Percentiles rank a stretch among this genome's conserved stretches.
Conservation (phyloP, 2,329 filamentous ascomycete genomes). For the Diplodia intermedia region DNA sequence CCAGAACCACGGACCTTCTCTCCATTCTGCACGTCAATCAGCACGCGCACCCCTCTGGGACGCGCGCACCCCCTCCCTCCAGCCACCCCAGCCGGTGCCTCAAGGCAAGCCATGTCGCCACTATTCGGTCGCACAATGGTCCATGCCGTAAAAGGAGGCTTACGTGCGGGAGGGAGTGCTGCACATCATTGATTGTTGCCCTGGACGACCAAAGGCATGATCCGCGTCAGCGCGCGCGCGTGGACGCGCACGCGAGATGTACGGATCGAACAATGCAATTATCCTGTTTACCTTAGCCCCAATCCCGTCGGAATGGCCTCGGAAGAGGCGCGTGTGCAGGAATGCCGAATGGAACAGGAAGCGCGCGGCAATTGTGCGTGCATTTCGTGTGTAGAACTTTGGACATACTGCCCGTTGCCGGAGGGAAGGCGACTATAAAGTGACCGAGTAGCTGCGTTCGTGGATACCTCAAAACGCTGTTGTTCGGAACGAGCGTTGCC, state of each 20-base stretch:
- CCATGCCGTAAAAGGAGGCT: slow-evolving; percentile 13
- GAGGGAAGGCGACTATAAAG: neutral
- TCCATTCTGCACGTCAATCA: slow-evolving; percentile 22
- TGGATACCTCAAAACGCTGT: neutral
- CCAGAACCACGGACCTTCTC: neutral
- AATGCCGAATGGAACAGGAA: neutral
- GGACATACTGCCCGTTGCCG: neutral
- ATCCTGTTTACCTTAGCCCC: neutral
- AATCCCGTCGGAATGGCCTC: neutral
- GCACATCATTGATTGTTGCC: slow-evolving; percentile 6
- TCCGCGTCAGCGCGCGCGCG: neutral
- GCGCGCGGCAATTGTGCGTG: slow-evolving; percentile 3
- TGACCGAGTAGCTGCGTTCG: neutral
- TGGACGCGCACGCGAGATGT: neutral
- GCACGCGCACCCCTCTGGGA: neutral
- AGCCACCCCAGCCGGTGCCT: neutral
- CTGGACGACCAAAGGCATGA: neutral
- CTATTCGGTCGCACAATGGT: slow-evolving; percentile 3
- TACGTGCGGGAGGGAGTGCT: neutral
- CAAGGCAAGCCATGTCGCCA: neutral
- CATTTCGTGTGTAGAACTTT: neutral
- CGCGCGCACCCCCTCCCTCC: neutral
- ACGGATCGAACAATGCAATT: neutral
- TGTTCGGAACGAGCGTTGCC: neutral
- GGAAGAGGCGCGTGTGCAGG: neutral